Evolutionary conservation across 116 monocot genomes (phyloP).

Genomic region (Phalaenopsis hybrid): DNA sequence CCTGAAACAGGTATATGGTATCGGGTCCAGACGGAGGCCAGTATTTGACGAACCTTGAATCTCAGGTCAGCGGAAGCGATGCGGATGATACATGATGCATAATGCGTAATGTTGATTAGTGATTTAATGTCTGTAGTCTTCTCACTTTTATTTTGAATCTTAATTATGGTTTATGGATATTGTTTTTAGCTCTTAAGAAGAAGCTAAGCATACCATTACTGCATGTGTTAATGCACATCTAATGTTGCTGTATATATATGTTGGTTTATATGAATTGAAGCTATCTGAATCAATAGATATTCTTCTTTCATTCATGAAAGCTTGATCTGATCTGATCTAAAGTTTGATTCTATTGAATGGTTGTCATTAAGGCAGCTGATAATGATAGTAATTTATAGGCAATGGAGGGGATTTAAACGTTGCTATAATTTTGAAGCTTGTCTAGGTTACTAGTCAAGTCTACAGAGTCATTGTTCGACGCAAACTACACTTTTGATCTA

Average conservation of each 20-base stretch:
- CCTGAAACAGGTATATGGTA: constrained; percentile 65
- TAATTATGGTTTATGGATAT: neutral
- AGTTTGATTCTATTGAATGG: neutral
- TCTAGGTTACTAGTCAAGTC: too few species aligned
- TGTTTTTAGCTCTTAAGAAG: constrained; percentile 2
- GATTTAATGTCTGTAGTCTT: neutral
- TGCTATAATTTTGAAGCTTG: neutral
- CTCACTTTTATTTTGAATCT: neutral
- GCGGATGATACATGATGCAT: constrained; percentile 51
- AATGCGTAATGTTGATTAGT: neutral
- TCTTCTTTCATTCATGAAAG: too few species aligned
- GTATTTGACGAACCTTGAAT: constrained; percentile 25
- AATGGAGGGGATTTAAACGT: neutral
- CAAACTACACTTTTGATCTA: too few species aligned
- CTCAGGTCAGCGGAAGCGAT: constrained; percentile 49
- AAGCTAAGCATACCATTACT: neutral
- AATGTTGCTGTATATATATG: neutral
- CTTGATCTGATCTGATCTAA: neutral
- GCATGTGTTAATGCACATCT: neutral
- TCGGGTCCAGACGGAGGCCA: constrained; percentile 50
- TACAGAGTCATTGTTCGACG: too few species aligned
- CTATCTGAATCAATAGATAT: neutral
- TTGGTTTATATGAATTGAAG: neutral
- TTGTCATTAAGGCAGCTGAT: too few species aligned
- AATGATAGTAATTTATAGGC: neutral